phyloP scores from a whole-genome alignment of 768 basidiomycete species.

The Amylocystis lapponica region DNA sequence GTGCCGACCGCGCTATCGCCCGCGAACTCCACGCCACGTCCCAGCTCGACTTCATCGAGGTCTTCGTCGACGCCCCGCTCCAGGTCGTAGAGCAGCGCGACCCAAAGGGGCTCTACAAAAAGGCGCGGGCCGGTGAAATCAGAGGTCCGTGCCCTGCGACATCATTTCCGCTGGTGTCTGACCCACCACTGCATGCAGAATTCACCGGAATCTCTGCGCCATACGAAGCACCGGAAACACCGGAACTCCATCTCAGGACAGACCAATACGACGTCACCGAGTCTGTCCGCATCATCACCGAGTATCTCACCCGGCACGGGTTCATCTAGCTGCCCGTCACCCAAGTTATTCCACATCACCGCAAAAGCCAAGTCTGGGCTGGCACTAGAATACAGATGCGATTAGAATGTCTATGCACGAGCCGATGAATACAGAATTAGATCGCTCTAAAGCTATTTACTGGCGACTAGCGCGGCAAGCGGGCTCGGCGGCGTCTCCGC shows the following conservation, averaged over 20 bases:
- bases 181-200: constrained; percentile 43
- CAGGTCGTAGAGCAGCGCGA: constrained; percentile 85
- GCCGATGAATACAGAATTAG: constrained; percentile 1
- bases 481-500: constrained; percentile 5
- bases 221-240: constrained; percentile 79
- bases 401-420: constrained; percentile 6
- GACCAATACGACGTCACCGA: constrained; percentile 71
- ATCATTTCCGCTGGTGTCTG: background rate
- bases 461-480: constrained; percentile 7
- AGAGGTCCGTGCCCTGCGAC: constrained; percentile 53
- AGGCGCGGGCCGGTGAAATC: constrained; percentile 91
- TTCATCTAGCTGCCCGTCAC: constrained; percentile 36
- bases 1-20: constrained; percentile 76
- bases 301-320: constrained; percentile 68
- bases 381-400: constrained; percentile 4
- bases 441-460: constrained; percentile 4
- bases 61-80: constrained; percentile 91
- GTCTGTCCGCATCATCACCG: constrained; percentile 71
- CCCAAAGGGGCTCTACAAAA: constrained; percentile 97
- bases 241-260: constrained; percentile 92
- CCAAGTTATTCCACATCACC: background rate
- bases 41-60: constrained; percentile 82
- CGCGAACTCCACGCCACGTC: constrained; percentile 74
- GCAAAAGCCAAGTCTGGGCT: background rate
- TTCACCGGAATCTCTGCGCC: constrained; percentile 98